Conservation (phyloP, 768 basidiomycete species). For the Tulasnella sp. region DNA sequence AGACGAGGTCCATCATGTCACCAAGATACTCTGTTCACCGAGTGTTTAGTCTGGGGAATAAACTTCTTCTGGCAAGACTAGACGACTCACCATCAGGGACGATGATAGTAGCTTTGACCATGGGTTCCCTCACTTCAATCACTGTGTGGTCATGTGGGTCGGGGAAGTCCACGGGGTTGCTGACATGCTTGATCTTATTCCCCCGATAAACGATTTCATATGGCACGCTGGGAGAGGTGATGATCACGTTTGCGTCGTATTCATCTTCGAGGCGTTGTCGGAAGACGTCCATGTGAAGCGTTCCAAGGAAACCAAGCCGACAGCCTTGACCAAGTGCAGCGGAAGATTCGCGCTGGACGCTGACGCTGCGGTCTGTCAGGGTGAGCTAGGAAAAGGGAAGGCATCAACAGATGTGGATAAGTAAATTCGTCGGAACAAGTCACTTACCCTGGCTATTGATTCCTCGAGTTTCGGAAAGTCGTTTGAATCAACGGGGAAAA, state of each 20-base stretch:
- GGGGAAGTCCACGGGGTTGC: conserved; percentile 95
- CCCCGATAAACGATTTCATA: conserved; percentile 68
- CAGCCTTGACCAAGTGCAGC: conserved; percentile 93
- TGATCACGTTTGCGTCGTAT: conserved; percentile 88
- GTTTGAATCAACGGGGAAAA: conserved; percentile 86
- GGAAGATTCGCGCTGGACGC: conserved; percentile 86
- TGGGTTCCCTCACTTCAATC: conserved; percentile 80
- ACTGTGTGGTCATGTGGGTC: conserved; percentile 69
- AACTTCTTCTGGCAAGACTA: background rate
- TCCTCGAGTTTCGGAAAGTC: conserved; percentile 95
- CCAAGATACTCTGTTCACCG: conserved; percentile 72
- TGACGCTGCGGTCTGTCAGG: conserved; percentile 83
- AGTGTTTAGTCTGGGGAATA: background rate
- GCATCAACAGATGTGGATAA: background rate
- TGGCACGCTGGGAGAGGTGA: conserved; percentile 94
- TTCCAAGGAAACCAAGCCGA: conserved; percentile 90
- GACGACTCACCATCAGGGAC: conserved; percentile 75
- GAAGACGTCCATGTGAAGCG: conserved; percentile 94
- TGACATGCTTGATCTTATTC: conserved; percentile 62
- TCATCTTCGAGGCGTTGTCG: conserved; percentile 96
- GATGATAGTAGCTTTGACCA: conserved; percentile 90
- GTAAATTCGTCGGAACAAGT: conserved; percentile 18
- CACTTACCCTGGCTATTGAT: conserved; percentile 77
- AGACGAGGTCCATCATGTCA: conserved; percentile 94
- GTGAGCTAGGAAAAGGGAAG: conserved; percentile 51